phyloP scores from a whole-genome alignment of 192 early-diverging fungal species.

The Chytriomyces confervae region DNA sequence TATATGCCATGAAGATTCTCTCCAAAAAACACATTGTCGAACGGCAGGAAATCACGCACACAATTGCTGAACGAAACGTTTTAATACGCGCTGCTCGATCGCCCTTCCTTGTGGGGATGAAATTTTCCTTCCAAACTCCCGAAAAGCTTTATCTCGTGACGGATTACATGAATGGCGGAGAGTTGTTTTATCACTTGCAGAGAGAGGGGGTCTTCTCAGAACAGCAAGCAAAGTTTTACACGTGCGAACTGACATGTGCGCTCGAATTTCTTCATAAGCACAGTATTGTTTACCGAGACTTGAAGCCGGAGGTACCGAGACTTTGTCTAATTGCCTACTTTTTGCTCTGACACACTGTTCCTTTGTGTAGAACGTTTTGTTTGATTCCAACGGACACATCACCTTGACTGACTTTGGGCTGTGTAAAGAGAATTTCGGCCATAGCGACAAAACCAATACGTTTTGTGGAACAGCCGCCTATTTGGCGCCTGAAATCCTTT shows the following conservation, averaged over 20 bases:
- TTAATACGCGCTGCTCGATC: constrained; percentile 64
- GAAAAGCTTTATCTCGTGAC: constrained; percentile 80
- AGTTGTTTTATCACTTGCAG: constrained; percentile 92
- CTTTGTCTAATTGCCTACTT: not conserved
- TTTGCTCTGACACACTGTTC: not conserved
- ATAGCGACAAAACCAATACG: constrained; percentile 57
- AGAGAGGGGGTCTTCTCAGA: constrained; percentile 87
- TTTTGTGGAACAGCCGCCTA: constrained; percentile 60
- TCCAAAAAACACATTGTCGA: constrained; percentile 94
- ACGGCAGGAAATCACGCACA: constrained; percentile 91
- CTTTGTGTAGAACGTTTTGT: constrained; percentile 56
- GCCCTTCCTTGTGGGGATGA: constrained; percentile 93
- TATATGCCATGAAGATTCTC: constrained; percentile 98
- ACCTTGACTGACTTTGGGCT: constrained; percentile 80
- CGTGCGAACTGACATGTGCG: constrained; percentile 70
- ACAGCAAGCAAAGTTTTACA: constrained; percentile 84
- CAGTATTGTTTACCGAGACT: constrained; percentile 69
- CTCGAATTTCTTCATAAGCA: constrained; percentile 71
- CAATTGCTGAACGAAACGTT: constrained; percentile 86
- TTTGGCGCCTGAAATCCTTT: constrained; percentile 86
- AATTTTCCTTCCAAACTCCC: constrained; percentile 87
- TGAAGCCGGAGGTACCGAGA: constrained; percentile 51
- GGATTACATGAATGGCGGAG: constrained; percentile 83
- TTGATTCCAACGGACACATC: constrained; percentile 70
- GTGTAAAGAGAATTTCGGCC: constrained; percentile 67